These are phyloP conservation scores for Taphrina communis DNA, from an alignment of 1,139 yeast genomes.

Conservation along the genomic window DNA sequence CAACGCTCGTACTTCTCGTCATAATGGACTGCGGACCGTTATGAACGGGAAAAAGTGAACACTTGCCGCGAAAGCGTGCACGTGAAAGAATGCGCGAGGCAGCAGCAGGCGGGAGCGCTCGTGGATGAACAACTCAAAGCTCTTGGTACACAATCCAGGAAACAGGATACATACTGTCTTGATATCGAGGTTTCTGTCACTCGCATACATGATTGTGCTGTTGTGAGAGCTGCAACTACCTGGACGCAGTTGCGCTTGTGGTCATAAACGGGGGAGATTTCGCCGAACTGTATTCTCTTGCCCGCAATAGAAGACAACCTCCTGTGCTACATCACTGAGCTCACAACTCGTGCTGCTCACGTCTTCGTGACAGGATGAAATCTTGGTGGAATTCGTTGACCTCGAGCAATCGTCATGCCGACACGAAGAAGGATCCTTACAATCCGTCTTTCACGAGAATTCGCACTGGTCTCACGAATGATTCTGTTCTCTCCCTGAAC, in stretches of 20 bases:
- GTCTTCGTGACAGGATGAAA: conserved; percentile 14
- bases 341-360: background rate
- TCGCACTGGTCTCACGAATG: conserved; percentile 29
- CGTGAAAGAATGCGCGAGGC: too few species aligned
- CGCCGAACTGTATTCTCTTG: background rate
- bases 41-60: too few species aligned
- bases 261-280: background rate
- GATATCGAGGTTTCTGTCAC: too few species aligned
- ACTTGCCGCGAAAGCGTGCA: too few species aligned
- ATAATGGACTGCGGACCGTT: too few species aligned
- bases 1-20: too few species aligned
- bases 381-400: conserved; percentile 39
- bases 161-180: too few species aligned
- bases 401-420: conserved; percentile 37
- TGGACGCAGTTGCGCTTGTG: background rate
- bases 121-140: too few species aligned
- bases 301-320: background rate
- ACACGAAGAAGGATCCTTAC: conserved; percentile 23
- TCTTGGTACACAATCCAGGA: too few species aligned
- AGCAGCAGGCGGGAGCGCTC: too few species aligned
- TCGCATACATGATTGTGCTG: background rate
- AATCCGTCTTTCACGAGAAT: conserved; percentile 39
- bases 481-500: conserved; percentile 29
- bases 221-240: background rate
- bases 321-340: conserved; percentile 3